Evolutionary conservation across 129 eudicot genomes (phyloP), one percentile per base, ranked within the genome.

Genomic region (Pseudognaphalium luteoalbum): DNA sequence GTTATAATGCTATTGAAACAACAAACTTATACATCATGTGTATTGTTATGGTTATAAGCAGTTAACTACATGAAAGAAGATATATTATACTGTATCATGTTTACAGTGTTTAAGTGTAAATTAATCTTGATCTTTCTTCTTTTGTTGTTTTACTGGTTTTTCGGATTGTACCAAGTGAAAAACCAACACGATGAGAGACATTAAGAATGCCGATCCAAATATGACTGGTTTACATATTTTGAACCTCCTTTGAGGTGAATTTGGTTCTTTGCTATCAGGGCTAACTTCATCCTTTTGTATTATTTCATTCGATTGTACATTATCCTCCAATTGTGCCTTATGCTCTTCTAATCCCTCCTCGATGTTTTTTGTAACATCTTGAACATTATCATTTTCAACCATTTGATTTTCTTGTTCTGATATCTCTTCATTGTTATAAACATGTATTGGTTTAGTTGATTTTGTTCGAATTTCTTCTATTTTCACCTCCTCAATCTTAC

Each of bases 191-290:
- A 85, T 68, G 17, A 89, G 72, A 32, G 96, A 85, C 8, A 91
- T 34, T 20, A 89, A 69, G 29, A 91, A 63, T 1, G 96, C 76
- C 0, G 96, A 89, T 82, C 97, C 96, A 47, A 90, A 87, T 29
- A 91, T 61, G 29, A 84, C 30, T 0, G 89, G 92, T 0, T 72
- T 70, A 41, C 96, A 89, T 35, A 85, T 71, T 22, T 67, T 73
- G 21, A 73, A 73, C 75, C 65, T 57, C 64, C 65, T 73, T 66
- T 2, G 41, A 7, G 74, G 32, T 19, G 73, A 28, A 56, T 47
- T 14, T 54, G 86, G 79, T 30, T 63, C 34, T 56, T 73, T 4
- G 29, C 10, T 22, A 19, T 39, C 78, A 20, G 62, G 63, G 3
- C 29, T 19, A 57, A 9, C 25, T 57, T 57, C 22, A 10, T 17